phyloP scores from a whole-genome alignment of 2,329 filamentous ascomycete species.

The Pseudofabraea citricarpa region DNA sequence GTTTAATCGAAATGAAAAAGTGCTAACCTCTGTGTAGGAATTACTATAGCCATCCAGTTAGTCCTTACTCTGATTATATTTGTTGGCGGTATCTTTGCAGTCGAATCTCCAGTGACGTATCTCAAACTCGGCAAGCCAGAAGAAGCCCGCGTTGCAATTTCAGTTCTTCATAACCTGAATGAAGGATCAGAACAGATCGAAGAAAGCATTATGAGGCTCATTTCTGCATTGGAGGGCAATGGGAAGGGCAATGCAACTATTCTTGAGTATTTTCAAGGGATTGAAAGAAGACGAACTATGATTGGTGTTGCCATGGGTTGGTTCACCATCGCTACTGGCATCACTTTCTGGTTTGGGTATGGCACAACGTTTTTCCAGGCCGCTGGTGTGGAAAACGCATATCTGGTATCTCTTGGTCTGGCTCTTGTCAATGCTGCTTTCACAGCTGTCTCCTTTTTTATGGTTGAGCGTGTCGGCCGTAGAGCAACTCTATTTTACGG shows the following conservation, averaged over 20 bases:
- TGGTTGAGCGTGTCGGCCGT: neutral
- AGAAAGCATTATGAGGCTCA: neutral
- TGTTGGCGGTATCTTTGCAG: neutral
- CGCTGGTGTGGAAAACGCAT: neutral
- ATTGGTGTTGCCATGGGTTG: neutral
- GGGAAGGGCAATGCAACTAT: neutral
- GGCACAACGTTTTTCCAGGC: neutral
- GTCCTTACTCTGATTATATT: neutral
- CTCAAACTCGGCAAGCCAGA: neutral
- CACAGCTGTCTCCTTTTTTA: neutral
- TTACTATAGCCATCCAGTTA: neutral
- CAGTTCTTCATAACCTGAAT: neutral
- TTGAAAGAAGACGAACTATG: neutral
- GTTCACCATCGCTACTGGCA: neutral
- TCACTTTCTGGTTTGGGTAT: conserved; percentile 1
- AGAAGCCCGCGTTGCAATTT: neutral
- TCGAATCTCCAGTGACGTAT: neutral
- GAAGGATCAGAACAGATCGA: neutral
- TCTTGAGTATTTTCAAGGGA: neutral
- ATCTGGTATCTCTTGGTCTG: neutral
- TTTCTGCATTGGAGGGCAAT: neutral
- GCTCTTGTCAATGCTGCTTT: neutral
- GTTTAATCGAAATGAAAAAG: neutral
- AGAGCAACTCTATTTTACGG: neutral
- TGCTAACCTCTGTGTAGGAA: no score